Evolutionary conservation across 768 basidiomycete genomes (phyloP).

Genomic region (Pisolithus albus): DNA sequence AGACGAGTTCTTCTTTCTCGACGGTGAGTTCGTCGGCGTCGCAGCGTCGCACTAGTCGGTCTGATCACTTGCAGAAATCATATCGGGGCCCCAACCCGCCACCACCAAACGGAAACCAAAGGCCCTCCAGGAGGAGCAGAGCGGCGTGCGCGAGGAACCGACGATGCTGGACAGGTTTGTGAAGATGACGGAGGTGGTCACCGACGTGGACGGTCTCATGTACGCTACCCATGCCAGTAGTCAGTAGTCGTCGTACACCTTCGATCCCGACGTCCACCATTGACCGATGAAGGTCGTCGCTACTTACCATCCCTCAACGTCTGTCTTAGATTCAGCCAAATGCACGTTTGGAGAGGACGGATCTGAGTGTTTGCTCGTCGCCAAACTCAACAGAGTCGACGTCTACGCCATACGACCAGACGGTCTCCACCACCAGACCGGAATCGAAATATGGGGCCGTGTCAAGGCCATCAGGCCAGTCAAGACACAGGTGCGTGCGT

Average conservation of each 20-base stretch:
- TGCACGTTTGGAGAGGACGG: constrained; percentile 48
- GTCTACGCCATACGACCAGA: constrained; percentile 58
- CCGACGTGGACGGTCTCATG: constrained; percentile 62
- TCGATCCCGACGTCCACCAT: too few species aligned
- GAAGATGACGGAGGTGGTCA: constrained; percentile 34
- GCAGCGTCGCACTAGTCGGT: constrained; percentile 16
- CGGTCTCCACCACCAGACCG: constrained; percentile 55
- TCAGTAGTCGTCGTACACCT: not conserved
- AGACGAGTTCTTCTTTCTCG: constrained; percentile 74
- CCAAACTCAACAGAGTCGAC: constrained; percentile 59
- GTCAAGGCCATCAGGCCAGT: constrained; percentile 50
- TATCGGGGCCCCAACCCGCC: constrained; percentile 26
- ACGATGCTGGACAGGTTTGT: constrained; percentile 50
- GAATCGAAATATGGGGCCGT: constrained; percentile 63
- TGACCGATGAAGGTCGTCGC: constrained; percentile 49
- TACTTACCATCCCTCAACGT: constrained; percentile 73
- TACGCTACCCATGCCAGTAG: constrained; percentile 24
- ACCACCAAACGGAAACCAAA: constrained; percentile 39
- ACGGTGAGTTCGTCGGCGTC: constrained; percentile 45
- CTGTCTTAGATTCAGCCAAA: constrained; percentile 63
- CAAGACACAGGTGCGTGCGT: constrained; percentile 43
- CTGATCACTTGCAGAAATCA: constrained; percentile 32
- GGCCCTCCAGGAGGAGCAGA: constrained; percentile 14
- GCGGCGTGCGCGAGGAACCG: constrained; percentile 19
- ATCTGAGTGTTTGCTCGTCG: constrained; percentile 61